Conservation (phyloP, 345 rosid species). For the Durio zibethinus region DNA sequence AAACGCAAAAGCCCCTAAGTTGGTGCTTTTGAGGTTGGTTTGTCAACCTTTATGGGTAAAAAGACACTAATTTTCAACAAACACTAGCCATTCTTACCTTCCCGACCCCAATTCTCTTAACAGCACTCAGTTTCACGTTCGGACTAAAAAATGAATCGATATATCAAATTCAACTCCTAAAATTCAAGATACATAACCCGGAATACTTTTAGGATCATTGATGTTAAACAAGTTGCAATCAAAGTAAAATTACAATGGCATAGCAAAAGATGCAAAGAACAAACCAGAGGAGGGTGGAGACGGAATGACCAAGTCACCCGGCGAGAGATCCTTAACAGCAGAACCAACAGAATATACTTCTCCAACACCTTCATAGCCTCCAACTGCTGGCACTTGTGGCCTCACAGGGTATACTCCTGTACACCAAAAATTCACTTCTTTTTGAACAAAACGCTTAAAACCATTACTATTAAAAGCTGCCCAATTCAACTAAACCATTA, state of each 20-base stretch:
- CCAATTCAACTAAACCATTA: slow-evolving; percentile 1
- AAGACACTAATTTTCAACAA: not conserved
- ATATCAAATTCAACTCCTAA: not conserved
- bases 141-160: not conserved
- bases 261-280: not conserved
- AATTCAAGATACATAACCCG: not conserved
- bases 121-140: not conserved
- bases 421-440: not conserved
- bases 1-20: too few relatives aligned
- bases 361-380: slow-evolving; percentile 94
- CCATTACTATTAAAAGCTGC: not conserved
- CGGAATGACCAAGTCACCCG: slow-evolving; percentile 86
- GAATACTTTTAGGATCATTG: not conserved
- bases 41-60: too few relatives aligned
- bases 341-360: slow-evolving; percentile 72
- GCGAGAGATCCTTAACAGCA: slow-evolving; percentile 51
- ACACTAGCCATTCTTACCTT: not conserved
- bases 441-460: not conserved
- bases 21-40: too few relatives aligned
- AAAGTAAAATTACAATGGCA: not conserved
- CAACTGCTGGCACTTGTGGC: slow-evolving; percentile 85
- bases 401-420: slow-evolving; percentile 83
- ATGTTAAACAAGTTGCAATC: not conserved
- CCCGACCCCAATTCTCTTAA: not conserved
- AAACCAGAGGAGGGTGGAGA: slow-evolving; percentile 83